Evolutionary conservation across 73 alveolate species (phyloP).

Genomic region (Paramecium biaurelia): DNA sequence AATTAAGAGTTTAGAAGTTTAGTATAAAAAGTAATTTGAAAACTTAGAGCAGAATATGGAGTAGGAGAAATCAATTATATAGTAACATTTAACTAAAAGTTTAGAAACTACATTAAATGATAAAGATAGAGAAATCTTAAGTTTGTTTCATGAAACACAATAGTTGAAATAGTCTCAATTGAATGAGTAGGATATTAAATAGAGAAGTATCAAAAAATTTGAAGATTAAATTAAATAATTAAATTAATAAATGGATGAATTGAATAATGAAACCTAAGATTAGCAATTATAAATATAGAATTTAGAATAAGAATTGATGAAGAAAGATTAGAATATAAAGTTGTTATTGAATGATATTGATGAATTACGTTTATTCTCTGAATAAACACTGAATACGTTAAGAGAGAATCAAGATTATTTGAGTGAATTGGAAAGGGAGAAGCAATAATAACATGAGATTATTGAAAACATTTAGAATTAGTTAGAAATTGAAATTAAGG

Average conservation of each 20-base stretch:
- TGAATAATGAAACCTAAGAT: background rate
- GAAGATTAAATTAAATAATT: background rate
- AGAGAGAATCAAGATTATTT: conserved; percentile 34
- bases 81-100: background rate
- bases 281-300: background rate
- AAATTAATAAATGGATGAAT: background rate
- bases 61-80: background rate
- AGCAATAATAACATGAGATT: background rate
- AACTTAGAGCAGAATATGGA: background rate
- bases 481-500: conserved; percentile 31
- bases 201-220: background rate
- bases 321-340: background rate
- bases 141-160: background rate
- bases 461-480: background rate
- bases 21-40: background rate
- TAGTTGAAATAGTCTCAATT: background rate
- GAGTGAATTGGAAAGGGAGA: conserved; percentile 45
- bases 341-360: conserved; percentile 17
- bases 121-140: conserved; percentile 16
- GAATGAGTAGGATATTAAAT: background rate
- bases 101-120: background rate
- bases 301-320: background rate
- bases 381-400: conserved; percentile 7
- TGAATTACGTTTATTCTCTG: background rate
- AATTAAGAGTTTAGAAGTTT: background rate